Evolutionary conservation across 169 alveolate species (phyloP).

Genomic region (Besnoitia besnoiti): DNA sequence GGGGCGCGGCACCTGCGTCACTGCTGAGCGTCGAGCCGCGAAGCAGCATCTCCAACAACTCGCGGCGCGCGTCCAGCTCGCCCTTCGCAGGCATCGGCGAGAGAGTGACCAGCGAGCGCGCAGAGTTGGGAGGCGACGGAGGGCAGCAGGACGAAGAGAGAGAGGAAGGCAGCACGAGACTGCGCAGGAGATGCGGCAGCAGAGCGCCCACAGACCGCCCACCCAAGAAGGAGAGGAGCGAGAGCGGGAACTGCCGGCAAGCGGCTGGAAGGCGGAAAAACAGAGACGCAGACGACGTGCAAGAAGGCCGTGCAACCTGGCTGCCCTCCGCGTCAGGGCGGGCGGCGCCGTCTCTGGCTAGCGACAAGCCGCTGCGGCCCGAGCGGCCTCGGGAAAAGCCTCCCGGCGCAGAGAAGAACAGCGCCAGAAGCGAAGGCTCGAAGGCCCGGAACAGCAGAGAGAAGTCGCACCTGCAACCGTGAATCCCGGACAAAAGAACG

Average conservation of each 20-base stretch:
- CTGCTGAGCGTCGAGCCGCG: neutral
- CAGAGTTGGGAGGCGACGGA: neutral
- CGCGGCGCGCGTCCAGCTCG: neutral
- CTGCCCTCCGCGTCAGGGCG: too few species aligned
- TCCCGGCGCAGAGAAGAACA: neutral
- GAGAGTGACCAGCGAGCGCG: neutral
- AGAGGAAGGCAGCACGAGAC: neutral
- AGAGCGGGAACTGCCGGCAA: neutral
- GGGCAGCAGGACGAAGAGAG: neutral
- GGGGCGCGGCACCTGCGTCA: neutral
- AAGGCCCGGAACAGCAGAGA: neutral
- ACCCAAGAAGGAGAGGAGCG: neutral
- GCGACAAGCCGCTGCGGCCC: neutral
- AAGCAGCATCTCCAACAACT: neutral
- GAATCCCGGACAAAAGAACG: neutral
- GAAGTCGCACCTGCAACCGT: neutral
- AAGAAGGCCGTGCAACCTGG: neutral
- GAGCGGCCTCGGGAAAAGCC: neutral
- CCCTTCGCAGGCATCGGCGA: neutral
- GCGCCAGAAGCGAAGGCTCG: neutral
- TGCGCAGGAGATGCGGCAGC: neutral
- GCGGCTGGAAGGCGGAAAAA: neutral
- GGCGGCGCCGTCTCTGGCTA: neutral
- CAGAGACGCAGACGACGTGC: neutral
- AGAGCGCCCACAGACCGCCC: neutral